Base-by-base conservation (phyloP, 495 filamentous ascomycete species). In the Pyronema domesticum region DNA sequence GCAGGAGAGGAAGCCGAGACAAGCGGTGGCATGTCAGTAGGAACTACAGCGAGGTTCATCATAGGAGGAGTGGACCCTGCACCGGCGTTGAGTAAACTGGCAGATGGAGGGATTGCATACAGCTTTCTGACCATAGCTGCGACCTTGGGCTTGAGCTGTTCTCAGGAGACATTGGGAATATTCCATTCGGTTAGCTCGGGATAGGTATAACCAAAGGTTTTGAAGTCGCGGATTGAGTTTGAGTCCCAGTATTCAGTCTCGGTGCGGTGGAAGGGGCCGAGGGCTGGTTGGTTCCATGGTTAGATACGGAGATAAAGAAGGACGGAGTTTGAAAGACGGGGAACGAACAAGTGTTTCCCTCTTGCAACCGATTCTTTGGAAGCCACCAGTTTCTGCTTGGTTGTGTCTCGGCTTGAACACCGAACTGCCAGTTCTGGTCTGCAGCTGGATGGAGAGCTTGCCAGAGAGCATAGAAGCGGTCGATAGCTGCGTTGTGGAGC, bases 381-480 rank as follows among this genome's bases (percentile, higher is more conserved):
- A 17, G 13, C 34, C 48, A 34, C 19, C 34, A 7, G 48, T 35
- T 13, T 13, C n/a, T 34, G 6, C n/a, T n/a, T 4, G 14, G 3
- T 10, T 3, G 3, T 15, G 45, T 47, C 7, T 47, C 45, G 3
- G 10, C 45, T n/a, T 47, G 2, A 19, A 3, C 7, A 14, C 45
- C 45, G 17, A 47, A 47, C 10, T 51, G 6, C 48, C 19, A 51
- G 11, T 34, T 35, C 30, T 15, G 3, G 18, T 34, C 48, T 34
- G 1, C 6, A 11, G 30, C n/a, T 11, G 60, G 61, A 37, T 63
- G 63, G 13, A 64, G 37, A 2, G 30, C 57, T 68, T 87, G 82
- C 82, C 82, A 89, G 30, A 87, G 72, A 9, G 83, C 76, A 57
- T 83, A 80, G 43, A 78, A 64, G 7, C 83, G 74, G 59, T 89